These are phyloP conservation scores for Alternaria solani DNA, from an alignment of 2,329 filamentous ascomycete genomes.

Conservation along the genomic window DNA sequence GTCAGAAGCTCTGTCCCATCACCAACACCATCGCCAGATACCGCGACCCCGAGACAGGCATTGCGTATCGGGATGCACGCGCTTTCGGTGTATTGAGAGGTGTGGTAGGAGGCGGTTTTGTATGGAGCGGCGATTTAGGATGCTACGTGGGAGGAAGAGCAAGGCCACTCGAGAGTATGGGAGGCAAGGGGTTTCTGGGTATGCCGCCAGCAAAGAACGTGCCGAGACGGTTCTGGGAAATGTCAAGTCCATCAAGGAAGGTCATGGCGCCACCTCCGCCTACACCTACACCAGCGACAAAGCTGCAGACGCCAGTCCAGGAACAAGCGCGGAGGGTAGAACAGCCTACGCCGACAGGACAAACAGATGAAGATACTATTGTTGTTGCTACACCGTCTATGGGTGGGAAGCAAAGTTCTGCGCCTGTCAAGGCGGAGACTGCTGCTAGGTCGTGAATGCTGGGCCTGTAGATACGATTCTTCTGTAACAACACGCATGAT, in stretches of 20 bases:
- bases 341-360: not conserved
- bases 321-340: not conserved
- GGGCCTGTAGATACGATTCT: not conserved
- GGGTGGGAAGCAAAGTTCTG: not conserved
- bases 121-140: slow-evolving; percentile 82
- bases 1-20: slow-evolving; percentile 71
- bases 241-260: slow-evolving; percentile 28
- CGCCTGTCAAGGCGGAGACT: not conserved
- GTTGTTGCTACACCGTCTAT: not conserved
- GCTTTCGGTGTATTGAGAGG: slow-evolving; percentile 85
- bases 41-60: slow-evolving; percentile 81
- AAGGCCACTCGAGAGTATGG: slow-evolving; percentile 39
- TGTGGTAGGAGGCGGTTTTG: slow-evolving; percentile 75
- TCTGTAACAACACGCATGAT: not conserved
- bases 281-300: not conserved
- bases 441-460: not conserved
- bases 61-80: slow-evolving; percentile 79
- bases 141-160: slow-evolving; percentile 77
- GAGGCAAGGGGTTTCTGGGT: slow-evolving; percentile 50
- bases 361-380: not conserved
- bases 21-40: slow-evolving; percentile 84
- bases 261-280: slow-evolving; percentile 1
- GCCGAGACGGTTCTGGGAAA: slow-evolving; percentile 72
- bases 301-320: slow-evolving; percentile 1
- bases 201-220: slow-evolving; percentile 75